These are phyloP conservation scores for Metschnikowia matae DNA, from an alignment of 805 yeast genomes.

Conservation along the genomic window DNA sequence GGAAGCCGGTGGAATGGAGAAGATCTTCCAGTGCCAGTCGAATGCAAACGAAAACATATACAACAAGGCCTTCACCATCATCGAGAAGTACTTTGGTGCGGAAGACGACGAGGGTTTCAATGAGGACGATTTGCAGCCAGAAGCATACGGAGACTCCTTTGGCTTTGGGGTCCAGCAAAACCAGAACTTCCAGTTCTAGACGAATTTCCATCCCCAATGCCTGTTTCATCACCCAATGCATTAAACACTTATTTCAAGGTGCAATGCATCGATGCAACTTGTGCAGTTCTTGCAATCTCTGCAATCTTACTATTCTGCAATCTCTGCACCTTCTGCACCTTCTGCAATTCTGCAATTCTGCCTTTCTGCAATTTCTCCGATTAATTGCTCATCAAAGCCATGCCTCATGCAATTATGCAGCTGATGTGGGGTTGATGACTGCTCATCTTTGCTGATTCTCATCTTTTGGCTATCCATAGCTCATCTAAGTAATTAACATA, in stretches of 20 bases:
- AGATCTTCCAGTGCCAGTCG: conserved; percentile 87
- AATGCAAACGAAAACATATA: conserved; percentile 90
- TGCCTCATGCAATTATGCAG: neutral
- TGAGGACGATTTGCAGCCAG: conserved; percentile 65
- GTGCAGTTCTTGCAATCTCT: too few species aligned
- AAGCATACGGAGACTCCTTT: conserved; percentile 75
- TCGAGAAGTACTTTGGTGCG: conserved; percentile 85
- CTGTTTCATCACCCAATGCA: neutral
- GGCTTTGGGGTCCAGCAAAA: conserved; percentile 74
- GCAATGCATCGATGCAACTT: too few species aligned
- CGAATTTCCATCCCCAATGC: too few species aligned
- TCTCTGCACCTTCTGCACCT: too few species aligned
- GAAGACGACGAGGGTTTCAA: conserved; percentile 75
- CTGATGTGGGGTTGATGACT: neutral
- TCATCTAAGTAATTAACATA: neutral
- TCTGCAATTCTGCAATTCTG: too few species aligned
- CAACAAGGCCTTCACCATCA: conserved; percentile 82
- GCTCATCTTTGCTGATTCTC: neutral
- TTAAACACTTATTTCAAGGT: neutral
- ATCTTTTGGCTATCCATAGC: conserved; percentile 1
- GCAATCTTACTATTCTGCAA: too few species aligned
- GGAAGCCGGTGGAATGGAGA: conserved; percentile 98
- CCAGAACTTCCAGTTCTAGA: conserved; percentile 43
- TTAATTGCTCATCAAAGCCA: neutral
- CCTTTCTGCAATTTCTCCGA: neutral